phyloP scores from a whole-genome alignment of 2,329 filamentous ascomycete species.

The Chlorencoelia australis region DNA sequence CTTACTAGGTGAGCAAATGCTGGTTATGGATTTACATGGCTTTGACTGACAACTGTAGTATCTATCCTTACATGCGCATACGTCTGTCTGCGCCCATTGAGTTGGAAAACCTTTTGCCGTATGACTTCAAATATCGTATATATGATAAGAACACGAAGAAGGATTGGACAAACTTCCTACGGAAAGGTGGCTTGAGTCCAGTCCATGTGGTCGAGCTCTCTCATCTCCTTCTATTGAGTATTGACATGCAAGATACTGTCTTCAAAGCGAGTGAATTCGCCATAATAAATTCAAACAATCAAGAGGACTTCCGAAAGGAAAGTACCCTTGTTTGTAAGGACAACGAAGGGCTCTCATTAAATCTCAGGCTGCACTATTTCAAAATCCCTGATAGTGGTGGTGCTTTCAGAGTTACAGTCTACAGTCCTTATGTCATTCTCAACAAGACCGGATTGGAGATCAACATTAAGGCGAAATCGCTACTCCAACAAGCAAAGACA shows the following conservation, averaged over 20 bases:
- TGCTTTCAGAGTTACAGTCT: conserved; percentile 91
- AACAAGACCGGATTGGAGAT: conserved; percentile 92
- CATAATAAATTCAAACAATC: conserved; percentile 84
- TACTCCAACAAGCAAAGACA: conserved; percentile 71
- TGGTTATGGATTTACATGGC: neutral
- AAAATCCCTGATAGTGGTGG: conserved; percentile 84
- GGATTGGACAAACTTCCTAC: conserved; percentile 96
- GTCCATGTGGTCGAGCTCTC: conserved; percentile 96
- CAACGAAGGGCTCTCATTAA: conserved; percentile 65
- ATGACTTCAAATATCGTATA: conserved; percentile 98
- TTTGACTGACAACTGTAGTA: conserved; percentile 36
- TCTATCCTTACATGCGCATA: conserved; percentile 91
- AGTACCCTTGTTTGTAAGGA: conserved; percentile 73
- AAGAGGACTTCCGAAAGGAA: conserved; percentile 83
- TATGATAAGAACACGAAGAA: conserved; percentile 98
- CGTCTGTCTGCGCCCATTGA: conserved; percentile 88
- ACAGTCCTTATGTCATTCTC: conserved; percentile 86
- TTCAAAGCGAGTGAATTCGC: conserved; percentile 95
- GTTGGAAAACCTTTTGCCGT: conserved; percentile 87
- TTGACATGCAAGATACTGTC: conserved; percentile 93
- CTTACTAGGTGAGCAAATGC: conserved; percentile 50
- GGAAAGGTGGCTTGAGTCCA: conserved; percentile 92
- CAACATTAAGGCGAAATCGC: conserved; percentile 78
- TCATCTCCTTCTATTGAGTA: conserved; percentile 80
- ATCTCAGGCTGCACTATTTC: conserved; percentile 83